These are phyloP conservation scores for Herpotrichia juniperi DNA, from an alignment of 2,329 filamentous ascomycete genomes.

Conservation along the genomic window DNA sequence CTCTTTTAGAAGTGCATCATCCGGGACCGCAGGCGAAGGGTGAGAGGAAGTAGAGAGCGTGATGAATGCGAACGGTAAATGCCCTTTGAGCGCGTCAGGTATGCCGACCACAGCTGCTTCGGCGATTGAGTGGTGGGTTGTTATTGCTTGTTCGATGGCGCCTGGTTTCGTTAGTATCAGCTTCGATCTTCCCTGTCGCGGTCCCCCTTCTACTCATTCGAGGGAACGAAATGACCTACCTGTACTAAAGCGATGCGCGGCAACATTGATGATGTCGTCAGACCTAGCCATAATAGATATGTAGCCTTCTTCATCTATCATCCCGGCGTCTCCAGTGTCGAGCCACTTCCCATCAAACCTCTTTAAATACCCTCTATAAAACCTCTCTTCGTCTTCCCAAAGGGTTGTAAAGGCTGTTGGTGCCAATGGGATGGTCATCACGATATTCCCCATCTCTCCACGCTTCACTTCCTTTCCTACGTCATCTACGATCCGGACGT, in stretches of 20 bases:
- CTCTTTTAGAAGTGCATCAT: slow-evolving; percentile 61
- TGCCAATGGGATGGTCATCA: slow-evolving; percentile 79
- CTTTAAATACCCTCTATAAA: slow-evolving; percentile 84
- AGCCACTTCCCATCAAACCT: slow-evolving; percentile 83
- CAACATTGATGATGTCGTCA: slow-evolving; percentile 96
- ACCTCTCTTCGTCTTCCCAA: slow-evolving; percentile 84
- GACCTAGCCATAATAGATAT: slow-evolving; percentile 67
- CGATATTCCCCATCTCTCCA: slow-evolving; percentile 89
- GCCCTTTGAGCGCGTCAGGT: slow-evolving; percentile 85
- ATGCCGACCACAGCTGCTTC: slow-evolving; percentile 88
- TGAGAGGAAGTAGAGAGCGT: slow-evolving; percentile 62
- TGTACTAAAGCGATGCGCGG: slow-evolving; percentile 87
- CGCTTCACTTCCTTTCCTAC: slow-evolving; percentile 71
- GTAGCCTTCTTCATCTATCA: slow-evolving; percentile 77
- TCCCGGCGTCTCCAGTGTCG: slow-evolving; percentile 89
- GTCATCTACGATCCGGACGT: slow-evolving; percentile 84
- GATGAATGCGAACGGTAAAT: slow-evolving; percentile 90
- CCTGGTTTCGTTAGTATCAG: slow-evolving; percentile 55
- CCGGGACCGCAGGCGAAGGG: slow-evolving; percentile 58
- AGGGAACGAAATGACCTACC: slow-evolving; percentile 56
- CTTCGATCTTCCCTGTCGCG: too few relatives aligned
- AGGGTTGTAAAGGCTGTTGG: slow-evolving; percentile 86
- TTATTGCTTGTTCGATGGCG: slow-evolving; percentile 88
- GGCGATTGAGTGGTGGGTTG: slow-evolving; percentile 76
- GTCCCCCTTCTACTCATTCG: neutral